Evolutionary conservation across 2,329 filamentous ascomycete species (phyloP), one percentile per base, ranked within the genome.

Genomic region (Trematosphaeria pertusa): DNA sequence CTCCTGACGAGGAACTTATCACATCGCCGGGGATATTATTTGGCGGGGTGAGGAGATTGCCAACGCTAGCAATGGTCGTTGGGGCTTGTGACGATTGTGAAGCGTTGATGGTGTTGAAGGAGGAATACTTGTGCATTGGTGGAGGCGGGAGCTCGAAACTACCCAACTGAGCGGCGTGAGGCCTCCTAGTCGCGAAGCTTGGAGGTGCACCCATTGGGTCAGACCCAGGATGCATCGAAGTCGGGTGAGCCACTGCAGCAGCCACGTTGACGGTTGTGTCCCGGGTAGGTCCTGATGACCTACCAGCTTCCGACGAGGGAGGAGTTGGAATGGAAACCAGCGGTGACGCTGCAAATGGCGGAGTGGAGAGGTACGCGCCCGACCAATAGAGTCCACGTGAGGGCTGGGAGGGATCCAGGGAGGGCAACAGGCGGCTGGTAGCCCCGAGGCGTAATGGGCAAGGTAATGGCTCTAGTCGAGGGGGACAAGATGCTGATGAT

Each of bases 161-260:
- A 47, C 87, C 87, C 52, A 91, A 80, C 60, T 82, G 81, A 47
- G 82, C 83, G 52, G 87, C 84, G 64, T 87, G 87, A 65, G 85
- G 83, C 71, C 87, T 83, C 64, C 88, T 83, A 70, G 86, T 81
- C 59, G 86, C 83, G 69, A 91, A 85, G 75, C 87, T 87, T 67
- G 81, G 78, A 61, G 82, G 79, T 62, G 79, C 76, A 71, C 79
- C 79, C 75, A 86, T 80, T 69, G 76, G 75, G 71, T 86, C 82
- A 66, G 83, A 73, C 67, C 79, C 78, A 69, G 81, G 76, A 74
- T 83, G 80, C 83, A 86, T 87, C 69, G 80, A 81, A 67, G 79
- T 75, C 68, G 80, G 78, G 63, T 79, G 81, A 62, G 81, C 77
- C 66, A 83, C 80, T 62, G 82, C 80, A 68, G 83, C 78, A 77